Conservation (phyloP, 192 early-diverging fungal species). For the Umbelopsis isabellina region DNA sequence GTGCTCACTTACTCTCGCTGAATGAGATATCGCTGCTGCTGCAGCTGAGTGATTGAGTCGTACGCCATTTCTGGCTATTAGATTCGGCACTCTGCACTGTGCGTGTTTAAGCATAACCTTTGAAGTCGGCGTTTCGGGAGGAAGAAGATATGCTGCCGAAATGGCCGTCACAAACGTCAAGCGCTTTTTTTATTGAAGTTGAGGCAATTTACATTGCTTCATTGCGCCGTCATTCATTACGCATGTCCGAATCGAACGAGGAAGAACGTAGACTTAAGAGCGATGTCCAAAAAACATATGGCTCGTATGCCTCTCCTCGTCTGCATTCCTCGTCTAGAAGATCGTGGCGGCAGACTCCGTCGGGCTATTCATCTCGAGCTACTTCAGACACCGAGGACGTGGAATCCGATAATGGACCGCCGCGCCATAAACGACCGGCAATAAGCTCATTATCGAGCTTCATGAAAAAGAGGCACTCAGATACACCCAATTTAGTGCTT, state of each 20-base stretch:
- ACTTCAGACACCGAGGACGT: conserved; percentile 3
- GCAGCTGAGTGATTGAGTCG: background rate
- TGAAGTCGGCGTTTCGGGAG: background rate
- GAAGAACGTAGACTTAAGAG: conserved; percentile 4
- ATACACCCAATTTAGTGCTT: conserved; percentile 26
- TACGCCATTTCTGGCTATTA: background rate
- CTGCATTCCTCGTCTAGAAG: background rate
- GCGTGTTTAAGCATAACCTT: background rate
- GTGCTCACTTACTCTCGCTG: background rate
- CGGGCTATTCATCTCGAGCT: conserved; percentile 18
- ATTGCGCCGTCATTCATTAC: background rate
- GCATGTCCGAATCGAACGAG: background rate
- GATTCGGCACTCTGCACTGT: background rate
- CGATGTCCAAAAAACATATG: background rate
- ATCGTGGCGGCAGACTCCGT: conserved; percentile 3
- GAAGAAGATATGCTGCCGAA: background rate
- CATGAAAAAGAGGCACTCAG: conserved; percentile 3
- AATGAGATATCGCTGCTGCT: background rate
- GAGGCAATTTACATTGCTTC: background rate
- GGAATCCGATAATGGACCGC: background rate
- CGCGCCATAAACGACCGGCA: background rate
- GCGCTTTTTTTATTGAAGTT: background rate
- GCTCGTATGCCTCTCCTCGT: background rate
- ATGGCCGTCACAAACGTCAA: conserved; percentile 14
- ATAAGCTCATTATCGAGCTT: background rate